Conservation (phyloP, 306 rosid genomes). For the Lablab purpureus region DNA sequence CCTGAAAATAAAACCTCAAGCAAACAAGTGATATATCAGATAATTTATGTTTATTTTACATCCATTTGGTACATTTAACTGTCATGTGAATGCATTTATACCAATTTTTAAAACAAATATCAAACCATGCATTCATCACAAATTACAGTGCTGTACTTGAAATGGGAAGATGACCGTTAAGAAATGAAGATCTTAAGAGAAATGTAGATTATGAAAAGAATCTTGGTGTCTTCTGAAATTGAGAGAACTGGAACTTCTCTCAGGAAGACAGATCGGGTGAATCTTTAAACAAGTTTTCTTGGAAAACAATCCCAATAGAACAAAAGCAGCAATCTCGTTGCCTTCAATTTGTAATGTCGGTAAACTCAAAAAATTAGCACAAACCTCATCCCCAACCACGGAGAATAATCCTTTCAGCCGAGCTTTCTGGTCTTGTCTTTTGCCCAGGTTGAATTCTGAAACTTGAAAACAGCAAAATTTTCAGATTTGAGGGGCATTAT, state of each 20-base stretch:
- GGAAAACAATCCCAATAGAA: background rate
- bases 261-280: background rate
- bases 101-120: background rate
- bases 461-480: constrained; percentile 40
- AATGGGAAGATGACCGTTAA: constrained; percentile 6
- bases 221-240: constrained; percentile 21
- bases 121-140: background rate
- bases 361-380: constrained; percentile 22
- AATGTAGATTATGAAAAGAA: constrained; percentile 17
- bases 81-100: background rate
- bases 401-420: constrained; percentile 51
- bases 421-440: constrained; percentile 47
- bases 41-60: background rate
- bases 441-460: constrained; percentile 59
- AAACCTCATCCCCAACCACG: constrained; percentile 65
- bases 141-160: background rate
- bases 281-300: background rate
- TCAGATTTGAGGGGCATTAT: constrained; percentile 30
- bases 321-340: constrained; percentile 8
- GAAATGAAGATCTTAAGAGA: constrained; percentile 4
- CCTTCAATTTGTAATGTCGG: constrained; percentile 9
- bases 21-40: constrained; percentile 5
- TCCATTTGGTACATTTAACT: background rate
- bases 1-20: constrained; percentile 28
- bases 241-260: constrained; percentile 6